phyloP scores from a whole-genome alignment of 83 land plant genomes.

The Picea abies region DNA sequence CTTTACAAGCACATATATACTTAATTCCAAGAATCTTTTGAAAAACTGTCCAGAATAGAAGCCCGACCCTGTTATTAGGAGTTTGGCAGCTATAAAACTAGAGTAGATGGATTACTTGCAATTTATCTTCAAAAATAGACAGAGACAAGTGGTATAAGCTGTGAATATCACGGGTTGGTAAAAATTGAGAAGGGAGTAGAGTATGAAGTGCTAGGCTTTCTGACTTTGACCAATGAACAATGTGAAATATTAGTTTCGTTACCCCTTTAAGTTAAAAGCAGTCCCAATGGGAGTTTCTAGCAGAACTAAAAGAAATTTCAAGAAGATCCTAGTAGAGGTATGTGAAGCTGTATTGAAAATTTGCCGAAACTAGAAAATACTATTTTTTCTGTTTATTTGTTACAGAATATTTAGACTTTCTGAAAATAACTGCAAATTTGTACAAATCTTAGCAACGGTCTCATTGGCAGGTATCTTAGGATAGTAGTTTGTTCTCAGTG shows the following conservation, averaged over 20 bases:
- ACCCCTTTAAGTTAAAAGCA: neutral
- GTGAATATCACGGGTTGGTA: too few relatives aligned
- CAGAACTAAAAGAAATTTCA: neutral
- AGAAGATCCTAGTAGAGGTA: neutral
- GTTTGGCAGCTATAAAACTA: neutral
- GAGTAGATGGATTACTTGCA: too few relatives aligned
- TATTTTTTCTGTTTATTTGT: neutral
- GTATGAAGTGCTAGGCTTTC: neutral
- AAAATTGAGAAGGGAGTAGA: neutral
- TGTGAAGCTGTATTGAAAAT: neutral
- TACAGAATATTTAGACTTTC: neutral
- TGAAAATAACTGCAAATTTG: neutral
- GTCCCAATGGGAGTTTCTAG: neutral
- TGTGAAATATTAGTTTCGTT: neutral
- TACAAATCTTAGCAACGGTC: neutral
- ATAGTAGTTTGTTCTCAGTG: neutral
- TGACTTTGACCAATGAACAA: neutral
- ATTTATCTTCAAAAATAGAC: too few relatives aligned
- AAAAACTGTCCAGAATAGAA: neutral
- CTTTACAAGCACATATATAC: too few relatives aligned
- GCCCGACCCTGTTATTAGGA: neutral
- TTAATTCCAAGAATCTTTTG: too few relatives aligned
- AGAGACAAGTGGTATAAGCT: too few relatives aligned
- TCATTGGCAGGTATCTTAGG: neutral
- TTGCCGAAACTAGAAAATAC: neutral